A percentile compares a stretch with the other conserved stretches of the same genome.
phyloP scores from a whole-genome alignment of 164 flowering plant species.

The Piper longum region DNA sequence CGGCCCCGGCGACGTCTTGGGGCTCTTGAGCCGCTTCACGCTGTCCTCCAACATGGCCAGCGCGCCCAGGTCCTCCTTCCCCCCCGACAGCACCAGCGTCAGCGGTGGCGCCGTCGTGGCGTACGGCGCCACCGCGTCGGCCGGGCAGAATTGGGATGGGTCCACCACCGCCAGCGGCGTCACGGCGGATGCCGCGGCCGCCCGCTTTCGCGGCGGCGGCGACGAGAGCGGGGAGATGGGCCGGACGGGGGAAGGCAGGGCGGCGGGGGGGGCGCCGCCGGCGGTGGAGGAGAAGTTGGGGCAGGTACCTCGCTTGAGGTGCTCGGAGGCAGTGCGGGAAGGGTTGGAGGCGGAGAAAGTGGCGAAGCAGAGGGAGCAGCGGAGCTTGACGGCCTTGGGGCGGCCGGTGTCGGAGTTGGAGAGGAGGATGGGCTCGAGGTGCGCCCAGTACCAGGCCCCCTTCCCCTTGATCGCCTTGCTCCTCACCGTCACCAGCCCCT shows the following conservation, averaged over 20 bases:
- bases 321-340: too few relatives aligned
- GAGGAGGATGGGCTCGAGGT: too few relatives aligned
- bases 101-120: constrained; percentile 25
- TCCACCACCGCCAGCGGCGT: constrained; percentile 47
- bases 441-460: too few relatives aligned
- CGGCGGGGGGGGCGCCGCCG: constrained; percentile 16
- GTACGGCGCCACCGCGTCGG: constrained; percentile 1
- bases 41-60: constrained; percentile 90
- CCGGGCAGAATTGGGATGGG: constrained; percentile 27
- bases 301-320: too few relatives aligned
- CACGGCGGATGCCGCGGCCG: constrained; percentile 11
- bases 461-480: too few relatives aligned
- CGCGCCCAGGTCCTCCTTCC: constrained; percentile 89
- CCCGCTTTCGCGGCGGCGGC: not conserved
- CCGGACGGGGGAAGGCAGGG: not conserved
- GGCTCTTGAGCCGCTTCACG: constrained; percentile 85
- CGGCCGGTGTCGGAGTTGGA: too few relatives aligned
- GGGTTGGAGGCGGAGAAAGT: too few relatives aligned
- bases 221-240: not conserved
- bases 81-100: constrained; percentile 81
- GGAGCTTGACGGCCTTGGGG: too few relatives aligned
- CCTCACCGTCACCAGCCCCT: too few relatives aligned
- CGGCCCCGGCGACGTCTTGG: constrained; percentile 73
- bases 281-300: too few relatives aligned
- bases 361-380: too few relatives aligned